phyloP scores from a whole-genome alignment of 23 red algal genomes.

The Chondrus crispus region DNA sequence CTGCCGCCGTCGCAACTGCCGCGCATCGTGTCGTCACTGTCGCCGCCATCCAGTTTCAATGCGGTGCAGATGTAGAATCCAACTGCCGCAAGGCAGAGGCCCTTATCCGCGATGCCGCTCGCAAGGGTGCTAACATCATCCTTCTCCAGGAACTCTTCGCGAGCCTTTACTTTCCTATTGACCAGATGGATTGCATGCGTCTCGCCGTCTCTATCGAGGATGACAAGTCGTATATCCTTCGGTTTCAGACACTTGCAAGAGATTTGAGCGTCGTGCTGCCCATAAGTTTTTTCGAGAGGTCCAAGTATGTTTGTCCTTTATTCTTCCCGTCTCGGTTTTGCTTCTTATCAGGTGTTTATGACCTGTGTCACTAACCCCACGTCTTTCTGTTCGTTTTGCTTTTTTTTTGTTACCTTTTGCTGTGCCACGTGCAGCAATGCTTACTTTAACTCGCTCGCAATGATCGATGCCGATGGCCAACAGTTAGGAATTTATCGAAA shows the following conservation, averaged over 20 bases:
- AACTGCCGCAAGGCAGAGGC: constrained; percentile 65
- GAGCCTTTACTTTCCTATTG: constrained; percentile 82
- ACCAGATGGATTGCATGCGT: constrained; percentile 57
- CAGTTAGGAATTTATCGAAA: constrained; percentile 82
- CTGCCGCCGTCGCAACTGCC: constrained; percentile 43
- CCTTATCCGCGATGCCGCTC: constrained; percentile 64
- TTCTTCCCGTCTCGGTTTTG: background rate
- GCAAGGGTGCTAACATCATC: constrained; percentile 77
- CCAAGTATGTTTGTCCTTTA: constrained; percentile 31
- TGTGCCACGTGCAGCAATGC: constrained; percentile 32
- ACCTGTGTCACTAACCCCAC: background rate
- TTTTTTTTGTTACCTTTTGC: background rate
- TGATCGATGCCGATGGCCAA: constrained; percentile 80
- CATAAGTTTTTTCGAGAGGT: constrained; percentile 85
- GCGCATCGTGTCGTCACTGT: constrained; percentile 62
- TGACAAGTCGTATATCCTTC: constrained; percentile 58
- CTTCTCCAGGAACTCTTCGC: constrained; percentile 91
- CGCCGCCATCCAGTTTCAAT: constrained; percentile 71
- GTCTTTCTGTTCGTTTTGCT: background rate
- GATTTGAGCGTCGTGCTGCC: constrained; percentile 71
- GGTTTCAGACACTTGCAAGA: constrained; percentile 56
- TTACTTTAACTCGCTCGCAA: constrained; percentile 84
- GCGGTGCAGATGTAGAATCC: constrained; percentile 32
- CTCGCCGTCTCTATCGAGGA: constrained; percentile 56
- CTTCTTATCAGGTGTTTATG: background rate